Evolutionary conservation across 306 rosid genomes (phyloP), one percentile per base, ranked within the genome.

Genomic region (Quercus parvula): DNA sequence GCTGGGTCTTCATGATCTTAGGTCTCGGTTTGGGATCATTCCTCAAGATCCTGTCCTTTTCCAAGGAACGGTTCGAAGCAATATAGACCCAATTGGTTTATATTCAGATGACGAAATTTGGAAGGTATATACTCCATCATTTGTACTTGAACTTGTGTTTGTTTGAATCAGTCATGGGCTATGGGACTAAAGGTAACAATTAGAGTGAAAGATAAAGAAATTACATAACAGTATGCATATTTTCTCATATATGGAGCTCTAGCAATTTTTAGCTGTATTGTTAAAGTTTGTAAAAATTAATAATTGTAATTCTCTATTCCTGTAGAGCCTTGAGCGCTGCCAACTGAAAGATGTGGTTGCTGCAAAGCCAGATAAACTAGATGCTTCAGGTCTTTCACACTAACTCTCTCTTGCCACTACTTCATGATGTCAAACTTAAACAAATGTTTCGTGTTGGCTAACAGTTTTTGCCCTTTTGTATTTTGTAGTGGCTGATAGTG

Each of bases 11-110:
- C 99, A 95, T 70, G 94, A 95, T 78, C 91, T 95, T 24, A 83
- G 99, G 78, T 92, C 99, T 62, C 90, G 99, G 9, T 93, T 95
- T 3, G 94, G 99, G 24, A 95, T 93, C 87, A 95, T 95, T 79
- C 99, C 99, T 74, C 99, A 95, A 82, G 99, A 95, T 73, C 99
- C 99, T 74, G 96, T 95, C 22, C 99, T 95, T 79, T 95, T 95
- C 27, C 97, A 95, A 84, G 98, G 99, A 69, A 95, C 99, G 0
- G 92, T 95, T 4, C 83, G 98, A 84, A 91, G 88, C 87, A 95
- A 95, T 82, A 84, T 95, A 30, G 99, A 93, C 78, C 99, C 99
- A 75, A 77, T 86, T 31, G 89, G 77, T 73, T 85, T 54, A 31
- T 84, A 95, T 51, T 79, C 98, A 4, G 99, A 95, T 75, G 99